These are phyloP conservation scores for Vigna reflexopilosa DNA, from an alignment of 306 rosid genomes.

Conservation along the genomic window DNA sequence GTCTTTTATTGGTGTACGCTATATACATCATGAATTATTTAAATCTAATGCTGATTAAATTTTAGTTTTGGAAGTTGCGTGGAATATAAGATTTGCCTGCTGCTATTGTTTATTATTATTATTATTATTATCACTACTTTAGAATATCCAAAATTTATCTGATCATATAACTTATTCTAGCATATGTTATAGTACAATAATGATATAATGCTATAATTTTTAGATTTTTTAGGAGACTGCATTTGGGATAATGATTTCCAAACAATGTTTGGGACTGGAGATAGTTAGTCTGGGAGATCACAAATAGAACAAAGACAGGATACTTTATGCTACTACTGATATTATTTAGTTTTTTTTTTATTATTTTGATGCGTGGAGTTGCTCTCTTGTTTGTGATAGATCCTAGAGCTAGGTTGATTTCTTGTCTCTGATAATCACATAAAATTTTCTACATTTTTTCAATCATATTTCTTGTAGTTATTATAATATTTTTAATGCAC, in stretches of 20 bases:
- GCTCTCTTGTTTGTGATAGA: constrained; percentile 7
- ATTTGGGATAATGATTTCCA: background rate
- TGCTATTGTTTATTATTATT: background rate
- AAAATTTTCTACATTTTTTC: constrained; percentile 8
- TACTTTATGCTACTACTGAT: background rate
- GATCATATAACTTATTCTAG: background rate
- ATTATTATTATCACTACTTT: background rate
- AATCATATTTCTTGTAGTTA: constrained; percentile 19
- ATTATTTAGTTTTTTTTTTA: background rate
- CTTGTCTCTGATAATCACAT: background rate
- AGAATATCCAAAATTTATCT: constrained; percentile 5
- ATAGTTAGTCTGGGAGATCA: background rate
- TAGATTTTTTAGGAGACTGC: background rate
- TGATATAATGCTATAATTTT: background rate
- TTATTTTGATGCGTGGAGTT: constrained; percentile 11
- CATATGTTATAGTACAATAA: background rate
- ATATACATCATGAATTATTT: background rate
- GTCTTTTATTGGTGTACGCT: constrained; percentile 9
- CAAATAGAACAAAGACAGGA: background rate
- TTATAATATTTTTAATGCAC: constrained; percentile 1
- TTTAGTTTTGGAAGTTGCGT: constrained; percentile 4
- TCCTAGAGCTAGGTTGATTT: background rate
- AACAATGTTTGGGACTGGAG: background rate
- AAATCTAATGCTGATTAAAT: constrained; percentile 13
- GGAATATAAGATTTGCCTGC: constrained; percentile 3